A percentile compares a stretch with the other conserved stretches of the same genome.
Evolutionary conservation across 768 basidiomycete species (phyloP).

Genomic region (Chlorophyllum brunneum): DNA sequence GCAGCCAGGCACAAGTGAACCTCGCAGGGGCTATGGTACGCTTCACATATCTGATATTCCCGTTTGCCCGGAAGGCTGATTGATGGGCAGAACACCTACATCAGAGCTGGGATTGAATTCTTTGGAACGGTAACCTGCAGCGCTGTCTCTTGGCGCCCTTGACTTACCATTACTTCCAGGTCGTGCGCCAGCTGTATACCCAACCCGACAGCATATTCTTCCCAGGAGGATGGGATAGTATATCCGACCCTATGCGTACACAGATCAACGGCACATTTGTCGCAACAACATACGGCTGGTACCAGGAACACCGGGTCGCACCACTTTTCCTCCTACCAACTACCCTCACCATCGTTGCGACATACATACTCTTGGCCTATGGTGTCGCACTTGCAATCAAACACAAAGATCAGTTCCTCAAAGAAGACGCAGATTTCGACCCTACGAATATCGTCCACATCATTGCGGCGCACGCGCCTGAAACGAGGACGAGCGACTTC

Average conservation of each 20-base stretch:
- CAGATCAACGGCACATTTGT: neutral
- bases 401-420: neutral
- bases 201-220: too few relatives aligned
- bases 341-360: neutral
- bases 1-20: too few relatives aligned
- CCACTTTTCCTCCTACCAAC: conserved; percentile 1
- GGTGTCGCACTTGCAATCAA: neutral
- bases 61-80: too few relatives aligned
- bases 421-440: conserved; percentile 1
- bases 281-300: neutral
- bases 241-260: neutral
- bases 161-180: too few relatives aligned
- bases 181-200: too few relatives aligned
- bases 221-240: too few relatives aligned
- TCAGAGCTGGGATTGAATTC: too few relatives aligned
- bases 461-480: neutral
- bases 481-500: neutral
- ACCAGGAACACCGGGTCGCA: neutral
- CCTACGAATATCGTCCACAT: conserved; percentile 4
- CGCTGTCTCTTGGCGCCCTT: too few relatives aligned
- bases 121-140: too few relatives aligned
- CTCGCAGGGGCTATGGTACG: too few relatives aligned
- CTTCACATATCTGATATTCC: too few relatives aligned
- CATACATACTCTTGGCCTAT: neutral
- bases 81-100: too few relatives aligned